Conservation (phyloP, 164 flowering plant genomes). For the Umbilicus rupestris region DNA sequence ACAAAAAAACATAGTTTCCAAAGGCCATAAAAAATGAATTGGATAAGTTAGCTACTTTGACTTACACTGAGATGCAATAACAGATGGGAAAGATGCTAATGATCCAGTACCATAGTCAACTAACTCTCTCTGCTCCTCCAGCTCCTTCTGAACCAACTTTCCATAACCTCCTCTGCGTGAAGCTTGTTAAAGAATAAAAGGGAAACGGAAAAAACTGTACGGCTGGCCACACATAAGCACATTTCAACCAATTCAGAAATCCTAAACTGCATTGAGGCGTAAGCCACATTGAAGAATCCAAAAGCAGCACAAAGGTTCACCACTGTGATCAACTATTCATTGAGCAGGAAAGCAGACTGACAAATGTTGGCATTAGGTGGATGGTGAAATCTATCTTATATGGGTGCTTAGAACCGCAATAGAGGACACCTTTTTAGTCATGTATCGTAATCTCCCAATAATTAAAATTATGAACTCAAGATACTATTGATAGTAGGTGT, state of each 20-base stretch:
- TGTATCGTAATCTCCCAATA: not conserved
- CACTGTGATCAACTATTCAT: not conserved
- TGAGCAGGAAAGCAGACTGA: not conserved
- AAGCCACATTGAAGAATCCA: not conserved
- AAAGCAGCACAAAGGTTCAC: not conserved
- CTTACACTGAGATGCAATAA: slow-evolving; percentile 64
- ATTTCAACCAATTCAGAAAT: not conserved
- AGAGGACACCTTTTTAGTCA: not conserved
- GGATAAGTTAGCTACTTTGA: slow-evolving; percentile 9
- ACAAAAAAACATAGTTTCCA: not conserved
- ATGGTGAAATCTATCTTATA: not conserved
- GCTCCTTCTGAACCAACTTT: slow-evolving; percentile 83
- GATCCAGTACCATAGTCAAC: slow-evolving; percentile 93
- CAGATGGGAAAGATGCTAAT: slow-evolving; percentile 58
- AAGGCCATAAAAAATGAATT: not conserved
- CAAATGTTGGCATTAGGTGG: not conserved
- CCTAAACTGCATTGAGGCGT: not conserved
- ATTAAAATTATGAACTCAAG: no score
- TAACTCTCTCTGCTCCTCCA: slow-evolving; percentile 86
- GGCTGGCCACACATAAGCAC: not conserved
- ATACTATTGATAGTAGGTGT: not conserved
- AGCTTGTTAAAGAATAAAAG: slow-evolving; percentile 34
- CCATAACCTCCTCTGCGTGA: slow-evolving; percentile 99
- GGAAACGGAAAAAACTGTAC: not conserved
- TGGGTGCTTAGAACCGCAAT: not conserved